Evolutionary conservation across 1,139 yeast species (phyloP), one percentile per base, ranked within the genome.

Genomic region (Blastobotrys persicus): DNA sequence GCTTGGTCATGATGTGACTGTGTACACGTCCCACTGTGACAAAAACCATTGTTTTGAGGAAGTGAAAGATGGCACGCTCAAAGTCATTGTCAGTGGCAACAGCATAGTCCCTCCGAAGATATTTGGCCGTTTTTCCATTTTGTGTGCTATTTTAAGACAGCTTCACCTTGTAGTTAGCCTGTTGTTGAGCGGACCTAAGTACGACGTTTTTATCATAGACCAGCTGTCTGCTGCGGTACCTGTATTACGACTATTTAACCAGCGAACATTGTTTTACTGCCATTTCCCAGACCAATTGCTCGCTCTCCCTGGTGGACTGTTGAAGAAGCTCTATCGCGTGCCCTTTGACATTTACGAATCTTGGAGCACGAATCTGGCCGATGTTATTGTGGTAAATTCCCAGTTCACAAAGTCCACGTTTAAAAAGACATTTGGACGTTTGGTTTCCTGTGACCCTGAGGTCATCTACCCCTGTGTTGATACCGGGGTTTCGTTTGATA

Each of bases 251-350:
- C 50, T 76, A 20, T 45, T 48, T 47, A 43, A 62, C 54, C 58
- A 73, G 65, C 72, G 76, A 48, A 75, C 87, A 3, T 67, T 92
- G 46, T 92, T 92, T 64, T 92, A 92, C 67, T 91, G 98, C 60
- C 99, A 92, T 69, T 92, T 92, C 67, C 98, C 99, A 0, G 99
- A 92, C 67, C 87, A 87, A 63, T 72, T 85, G 44, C 70, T 92
- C 46, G 83, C 96, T 0, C 73, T 74, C 20, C 82, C 84, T 45
- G 71, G 75, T 1, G 74, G 84, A 2, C 43, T 76, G 1, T 35
- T 85, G 12, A 85, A 88, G 59, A 71, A 70, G 51, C 48, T 86
- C 0, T 92, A 92, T 67, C 74, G 99, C 54, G 51, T 78, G 3
- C 95, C 97, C 0, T 92, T 92, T 66, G 96, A 92, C 67, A 60